Evolutionary conservation across 257 asterid species (phyloP).

Genomic region (Capsicum pubescens): DNA sequence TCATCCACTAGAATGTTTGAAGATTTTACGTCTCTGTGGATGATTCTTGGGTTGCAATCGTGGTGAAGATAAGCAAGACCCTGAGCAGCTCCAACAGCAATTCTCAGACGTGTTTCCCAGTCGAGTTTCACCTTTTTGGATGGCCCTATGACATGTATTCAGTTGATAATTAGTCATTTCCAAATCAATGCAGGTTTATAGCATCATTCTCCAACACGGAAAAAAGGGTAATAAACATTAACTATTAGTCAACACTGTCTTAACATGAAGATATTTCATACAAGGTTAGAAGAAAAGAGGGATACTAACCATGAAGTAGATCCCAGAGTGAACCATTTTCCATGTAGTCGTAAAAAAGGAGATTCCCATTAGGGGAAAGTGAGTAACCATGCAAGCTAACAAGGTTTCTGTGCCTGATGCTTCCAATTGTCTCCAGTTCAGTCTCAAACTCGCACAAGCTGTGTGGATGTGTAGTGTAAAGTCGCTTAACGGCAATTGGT

Average conservation of each 20-base stretch:
- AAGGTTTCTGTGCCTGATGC: slow-evolving; percentile 92
- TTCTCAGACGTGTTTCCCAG: slow-evolving; percentile 88
- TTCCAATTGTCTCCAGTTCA: slow-evolving; percentile 85
- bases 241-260: not conserved
- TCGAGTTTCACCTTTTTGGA: slow-evolving; percentile 88
- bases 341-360: slow-evolving; percentile 97
- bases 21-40: slow-evolving; percentile 93
- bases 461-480: slow-evolving; percentile 63
- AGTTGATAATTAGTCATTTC: not conserved
- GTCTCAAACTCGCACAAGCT: slow-evolving; percentile 84
- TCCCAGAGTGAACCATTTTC: slow-evolving; percentile 99
- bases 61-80: slow-evolving; percentile 98
- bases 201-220: not conserved
- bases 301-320: slow-evolving; percentile 85
- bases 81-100: slow-evolving; percentile 97
- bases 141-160: slow-evolving; percentile 52
- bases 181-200: not conserved
- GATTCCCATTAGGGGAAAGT: slow-evolving; percentile 78
- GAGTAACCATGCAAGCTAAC: slow-evolving; percentile 96
- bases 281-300: not conserved
- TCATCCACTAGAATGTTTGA: slow-evolving; percentile 86
- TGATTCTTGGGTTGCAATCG: slow-evolving; percentile 86
- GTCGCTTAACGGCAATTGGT: slow-evolving; percentile 95
- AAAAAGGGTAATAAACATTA: not conserved
- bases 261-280: not conserved